phyloP scores from a whole-genome alignment of 2,329 filamentous ascomycete species.

The Teratosphaeria gauchensis region DNA sequence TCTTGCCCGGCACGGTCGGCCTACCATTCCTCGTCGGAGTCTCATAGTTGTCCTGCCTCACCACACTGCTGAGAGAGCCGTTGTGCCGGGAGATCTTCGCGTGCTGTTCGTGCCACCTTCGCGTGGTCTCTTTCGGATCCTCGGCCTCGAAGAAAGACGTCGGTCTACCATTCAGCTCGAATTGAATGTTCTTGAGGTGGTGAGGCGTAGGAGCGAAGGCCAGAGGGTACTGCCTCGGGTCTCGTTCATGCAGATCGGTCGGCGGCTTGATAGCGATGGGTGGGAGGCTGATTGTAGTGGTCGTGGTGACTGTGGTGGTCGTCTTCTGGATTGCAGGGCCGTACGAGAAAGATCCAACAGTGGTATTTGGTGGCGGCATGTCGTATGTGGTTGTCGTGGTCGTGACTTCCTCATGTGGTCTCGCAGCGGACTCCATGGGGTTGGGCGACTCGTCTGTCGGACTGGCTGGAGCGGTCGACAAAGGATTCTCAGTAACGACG shows the following conservation, averaged over 20 bases:
- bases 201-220: slow-evolving; percentile 73
- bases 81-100: slow-evolving; percentile 18
- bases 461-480: slow-evolving; percentile 25
- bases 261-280: slow-evolving; percentile 72
- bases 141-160: slow-evolving; percentile 56
- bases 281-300: slow-evolving; percentile 71
- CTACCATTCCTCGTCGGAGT: slow-evolving; percentile 13
- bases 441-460: slow-evolving; percentile 17
- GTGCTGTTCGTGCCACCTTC: slow-evolving; percentile 30
- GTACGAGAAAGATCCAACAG: slow-evolving; percentile 52
- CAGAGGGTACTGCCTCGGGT: slow-evolving; percentile 83
- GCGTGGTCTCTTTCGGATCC: slow-evolving; percentile 42
- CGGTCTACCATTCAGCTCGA: slow-evolving; percentile 54
- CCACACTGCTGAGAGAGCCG: slow-evolving; percentile 19
- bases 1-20: slow-evolving; percentile 9
- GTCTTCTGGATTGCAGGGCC: slow-evolving; percentile 56
- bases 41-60: slow-evolving; percentile 15
- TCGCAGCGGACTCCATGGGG: background rate
- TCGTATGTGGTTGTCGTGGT: slow-evolving; percentile 8
- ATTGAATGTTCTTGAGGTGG: slow-evolving; percentile 66
- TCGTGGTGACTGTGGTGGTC: slow-evolving; percentile 81
- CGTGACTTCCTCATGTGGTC: slow-evolving; percentile 5
- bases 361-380: slow-evolving; percentile 24
- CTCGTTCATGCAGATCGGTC: slow-evolving; percentile 59
- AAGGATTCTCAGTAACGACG: background rate